phyloP scores from a whole-genome alignment of 148 eudicot species.

The Dysphania ambrosioides region DNA sequence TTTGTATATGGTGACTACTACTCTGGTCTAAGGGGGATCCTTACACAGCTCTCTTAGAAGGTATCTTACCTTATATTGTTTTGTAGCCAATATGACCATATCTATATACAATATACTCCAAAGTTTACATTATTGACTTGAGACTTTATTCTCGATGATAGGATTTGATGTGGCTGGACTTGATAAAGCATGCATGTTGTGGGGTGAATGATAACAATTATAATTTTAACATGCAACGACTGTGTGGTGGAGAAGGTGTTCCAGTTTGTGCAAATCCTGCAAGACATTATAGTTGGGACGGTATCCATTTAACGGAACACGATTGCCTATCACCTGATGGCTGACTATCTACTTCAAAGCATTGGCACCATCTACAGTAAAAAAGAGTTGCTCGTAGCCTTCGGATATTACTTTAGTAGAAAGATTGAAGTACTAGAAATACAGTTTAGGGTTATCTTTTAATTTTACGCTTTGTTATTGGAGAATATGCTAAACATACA shows the following conservation, averaged over 20 bases:
- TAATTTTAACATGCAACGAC: background rate
- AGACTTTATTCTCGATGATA: background rate
- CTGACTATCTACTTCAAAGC: background rate
- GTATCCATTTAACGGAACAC: slow-evolving; percentile 8
- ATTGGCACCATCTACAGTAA: too few species aligned
- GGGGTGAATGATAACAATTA: background rate
- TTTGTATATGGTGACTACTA: slow-evolving; percentile 26
- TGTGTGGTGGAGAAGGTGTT: slow-evolving; percentile 1
- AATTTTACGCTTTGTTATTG: too few species aligned
- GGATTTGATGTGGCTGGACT: background rate
- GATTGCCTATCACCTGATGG: slow-evolving; percentile 1
- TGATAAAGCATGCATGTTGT: slow-evolving; percentile 17
- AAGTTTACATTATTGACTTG: background rate
- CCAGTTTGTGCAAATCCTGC: slow-evolving; percentile 4
- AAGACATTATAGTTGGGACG: background rate
- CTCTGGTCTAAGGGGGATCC: slow-evolving; percentile 18
- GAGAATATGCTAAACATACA: too few species aligned
- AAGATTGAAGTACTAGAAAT: too few species aligned
- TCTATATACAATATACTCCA: too few species aligned
- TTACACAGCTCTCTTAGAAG: slow-evolving; percentile 1
- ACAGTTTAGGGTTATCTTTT: too few species aligned
- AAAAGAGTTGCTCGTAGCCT: too few species aligned
- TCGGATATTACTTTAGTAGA: too few species aligned
- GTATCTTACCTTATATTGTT: background rate
- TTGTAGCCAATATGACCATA: background rate